Conservation (phyloP, 2,329 filamentous ascomycete species). For the Penicillium sp. region DNA sequence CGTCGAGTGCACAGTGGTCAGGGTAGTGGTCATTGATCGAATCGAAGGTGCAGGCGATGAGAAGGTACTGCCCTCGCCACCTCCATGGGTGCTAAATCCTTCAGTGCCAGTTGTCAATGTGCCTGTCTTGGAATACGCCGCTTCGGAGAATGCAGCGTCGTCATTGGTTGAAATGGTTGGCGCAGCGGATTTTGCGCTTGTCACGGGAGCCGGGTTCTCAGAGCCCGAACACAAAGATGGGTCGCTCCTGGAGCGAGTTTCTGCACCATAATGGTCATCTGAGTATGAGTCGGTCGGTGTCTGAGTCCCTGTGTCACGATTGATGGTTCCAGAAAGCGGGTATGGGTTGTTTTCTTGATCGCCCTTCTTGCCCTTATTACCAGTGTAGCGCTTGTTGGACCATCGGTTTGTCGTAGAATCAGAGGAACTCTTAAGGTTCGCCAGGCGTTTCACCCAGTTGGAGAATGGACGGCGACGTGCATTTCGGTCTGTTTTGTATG, state of each 20-base stretch:
- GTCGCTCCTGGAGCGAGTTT: slow-evolving; percentile 57
- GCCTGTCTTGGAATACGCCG: slow-evolving; percentile 74
- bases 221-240: slow-evolving; percentile 62
- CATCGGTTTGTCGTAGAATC: slow-evolving; percentile 45
- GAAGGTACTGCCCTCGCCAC: slow-evolving; percentile 66
- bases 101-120: slow-evolving; percentile 65
- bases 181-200: slow-evolving; percentile 69
- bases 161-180: slow-evolving; percentile 81
- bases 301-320: slow-evolving; percentile 40
- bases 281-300: slow-evolving; percentile 50
- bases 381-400: slow-evolving; percentile 38
- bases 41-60: slow-evolving; percentile 64
- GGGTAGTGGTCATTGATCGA: slow-evolving; percentile 62
- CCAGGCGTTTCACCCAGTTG: slow-evolving; percentile 89
- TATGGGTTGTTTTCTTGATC: slow-evolving; percentile 85
- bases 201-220: slow-evolving; percentile 57
- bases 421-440: slow-evolving; percentile 76
- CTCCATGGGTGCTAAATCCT: slow-evolving; percentile 61
- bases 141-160: slow-evolving; percentile 70
- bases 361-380: slow-evolving; percentile 56
- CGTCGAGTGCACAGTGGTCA: slow-evolving; percentile 64
- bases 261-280: slow-evolving; percentile 49
- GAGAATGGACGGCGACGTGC: slow-evolving; percentile 81
- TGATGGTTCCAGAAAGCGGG: slow-evolving; percentile 68
- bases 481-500: slow-evolving; percentile 59